phyloP scores from a whole-genome alignment of 768 basidiomycete species.

The Russula olivacea region DNA sequence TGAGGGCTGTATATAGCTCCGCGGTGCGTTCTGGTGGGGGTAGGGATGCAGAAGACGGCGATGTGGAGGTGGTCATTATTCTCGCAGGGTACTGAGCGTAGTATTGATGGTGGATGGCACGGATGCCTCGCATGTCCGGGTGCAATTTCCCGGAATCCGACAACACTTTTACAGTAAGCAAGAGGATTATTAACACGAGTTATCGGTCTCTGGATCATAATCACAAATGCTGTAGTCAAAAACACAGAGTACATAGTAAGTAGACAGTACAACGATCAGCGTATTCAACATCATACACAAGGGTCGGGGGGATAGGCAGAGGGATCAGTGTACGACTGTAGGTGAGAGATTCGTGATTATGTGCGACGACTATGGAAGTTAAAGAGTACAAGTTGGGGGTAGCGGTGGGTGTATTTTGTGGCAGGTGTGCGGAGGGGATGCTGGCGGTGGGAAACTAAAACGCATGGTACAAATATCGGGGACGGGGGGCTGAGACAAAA shows the following conservation, averaged over 20 bases:
- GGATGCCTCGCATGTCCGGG: not conserved
- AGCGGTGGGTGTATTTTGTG: slow-evolving; percentile 5
- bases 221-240: slow-evolving; percentile 13
- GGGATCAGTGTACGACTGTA: not conserved
- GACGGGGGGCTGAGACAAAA: slow-evolving; percentile 11
- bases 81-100: not conserved
- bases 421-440: not conserved
- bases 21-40: slow-evolving; percentile 40
- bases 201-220: not conserved
- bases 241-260: slow-evolving; percentile 16
- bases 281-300: slow-evolving; percentile 7
- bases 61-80: not conserved
- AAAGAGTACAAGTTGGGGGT: not conserved
- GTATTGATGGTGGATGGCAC: not conserved
- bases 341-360: slow-evolving; percentile 8
- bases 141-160: not conserved
- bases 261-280: slow-evolving; percentile 17
- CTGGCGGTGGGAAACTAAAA: slow-evolving; percentile 15
- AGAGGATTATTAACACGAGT: not conserved
- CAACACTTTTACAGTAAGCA: not conserved
- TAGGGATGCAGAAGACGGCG: not conserved
- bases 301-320: not conserved
- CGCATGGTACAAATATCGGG: slow-evolving; percentile 21
- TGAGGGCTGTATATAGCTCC: slow-evolving; percentile 50
- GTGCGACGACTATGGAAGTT: not conserved